phyloP scores from a whole-genome alignment of 768 basidiomycete species.

The Podaxis mareebaensis region DNA sequence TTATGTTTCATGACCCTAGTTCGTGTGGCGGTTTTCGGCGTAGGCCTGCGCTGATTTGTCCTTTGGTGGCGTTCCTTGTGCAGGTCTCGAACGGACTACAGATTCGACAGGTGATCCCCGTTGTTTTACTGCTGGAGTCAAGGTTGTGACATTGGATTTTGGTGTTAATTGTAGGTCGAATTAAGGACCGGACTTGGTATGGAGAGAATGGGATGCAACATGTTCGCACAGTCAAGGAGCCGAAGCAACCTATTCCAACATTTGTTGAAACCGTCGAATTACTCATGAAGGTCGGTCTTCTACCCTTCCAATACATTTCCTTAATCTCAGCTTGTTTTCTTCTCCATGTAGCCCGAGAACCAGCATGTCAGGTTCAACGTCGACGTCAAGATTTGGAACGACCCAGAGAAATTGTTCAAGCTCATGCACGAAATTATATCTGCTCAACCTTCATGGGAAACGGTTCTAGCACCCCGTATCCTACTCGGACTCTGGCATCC shows the following conservation, averaged over 20 bases:
- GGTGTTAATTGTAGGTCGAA: conserved; percentile 45
- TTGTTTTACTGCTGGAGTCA: conserved; percentile 14
- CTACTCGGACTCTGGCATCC: conserved; percentile 91
- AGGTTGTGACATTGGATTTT: conserved; percentile 21
- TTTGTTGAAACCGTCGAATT: conserved; percentile 79
- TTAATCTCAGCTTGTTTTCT: neutral
- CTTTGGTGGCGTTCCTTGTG: conserved; percentile 20
- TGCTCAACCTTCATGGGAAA: conserved; percentile 70
- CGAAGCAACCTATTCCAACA: conserved; percentile 86
- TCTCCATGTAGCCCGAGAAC: conserved; percentile 60
- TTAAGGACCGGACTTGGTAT: conserved; percentile 72
- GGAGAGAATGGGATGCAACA: conserved; percentile 72
- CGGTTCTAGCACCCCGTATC: conserved; percentile 74
- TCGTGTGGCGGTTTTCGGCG: conserved; percentile 20
- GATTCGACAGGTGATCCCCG: conserved; percentile 55
- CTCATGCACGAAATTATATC: conserved; percentile 74
- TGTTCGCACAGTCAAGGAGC: conserved; percentile 76
- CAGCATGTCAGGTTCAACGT: conserved; percentile 78
- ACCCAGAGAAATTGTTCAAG: conserved; percentile 78
- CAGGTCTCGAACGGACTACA: conserved; percentile 78
- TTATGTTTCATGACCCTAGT: conserved; percentile 98
- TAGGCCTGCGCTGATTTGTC: conserved; percentile 6
- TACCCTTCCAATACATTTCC: neutral
- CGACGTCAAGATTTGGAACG: conserved; percentile 93
- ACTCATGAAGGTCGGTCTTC: conserved; percentile 68